Percentiles rank a stretch among this genome's conserved stretches.
Evolutionary conservation across 2,329 filamentous ascomycete genomes (phyloP).

Genomic region (Arthrinium puccinioides): DNA sequence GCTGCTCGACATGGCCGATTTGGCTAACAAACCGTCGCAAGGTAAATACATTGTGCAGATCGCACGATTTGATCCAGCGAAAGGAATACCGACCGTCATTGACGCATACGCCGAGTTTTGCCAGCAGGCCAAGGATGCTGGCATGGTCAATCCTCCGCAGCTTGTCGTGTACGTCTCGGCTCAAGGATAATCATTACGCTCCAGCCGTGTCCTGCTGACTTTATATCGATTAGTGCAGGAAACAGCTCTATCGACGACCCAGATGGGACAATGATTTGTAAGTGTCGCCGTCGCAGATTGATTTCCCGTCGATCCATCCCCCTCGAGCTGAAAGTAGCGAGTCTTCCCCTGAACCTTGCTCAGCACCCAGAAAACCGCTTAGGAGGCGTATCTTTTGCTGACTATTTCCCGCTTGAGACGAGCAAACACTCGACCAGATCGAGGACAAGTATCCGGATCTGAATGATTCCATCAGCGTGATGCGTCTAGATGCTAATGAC

Average conservation of each 20-base stretch:
- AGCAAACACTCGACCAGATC: conserved; percentile 62
- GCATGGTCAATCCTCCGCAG: conserved; percentile 53
- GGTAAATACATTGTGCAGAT: conserved; percentile 74
- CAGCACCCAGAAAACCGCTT: too few species aligned
- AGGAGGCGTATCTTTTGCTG: too few species aligned
- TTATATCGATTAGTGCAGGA: conserved; percentile 40
- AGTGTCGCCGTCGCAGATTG: too few species aligned
- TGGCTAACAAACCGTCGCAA: conserved; percentile 6
- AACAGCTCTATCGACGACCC: conserved; percentile 79
- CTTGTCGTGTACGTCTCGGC: conserved; percentile 57
- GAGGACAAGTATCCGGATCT: conserved; percentile 56
- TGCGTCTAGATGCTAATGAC: conserved; percentile 71
- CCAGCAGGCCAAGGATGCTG: conserved; percentile 46
- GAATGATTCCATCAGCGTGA: conserved; percentile 61
- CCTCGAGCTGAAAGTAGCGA: too few species aligned
- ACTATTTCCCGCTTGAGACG: too few species aligned
- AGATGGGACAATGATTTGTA: conserved; percentile 64
- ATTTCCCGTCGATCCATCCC: too few species aligned
- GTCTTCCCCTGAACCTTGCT: too few species aligned
- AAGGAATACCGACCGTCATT: conserved; percentile 73
- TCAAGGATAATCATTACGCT: too few species aligned
- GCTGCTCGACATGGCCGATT: background rate
- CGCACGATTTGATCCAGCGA: conserved; percentile 76
- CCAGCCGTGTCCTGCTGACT: too few species aligned
- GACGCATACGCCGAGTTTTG: conserved; percentile 70